These are phyloP conservation scores for Crithidia bombi DNA, from an alignment of 208 protist species.

Conservation along the genomic window DNA sequence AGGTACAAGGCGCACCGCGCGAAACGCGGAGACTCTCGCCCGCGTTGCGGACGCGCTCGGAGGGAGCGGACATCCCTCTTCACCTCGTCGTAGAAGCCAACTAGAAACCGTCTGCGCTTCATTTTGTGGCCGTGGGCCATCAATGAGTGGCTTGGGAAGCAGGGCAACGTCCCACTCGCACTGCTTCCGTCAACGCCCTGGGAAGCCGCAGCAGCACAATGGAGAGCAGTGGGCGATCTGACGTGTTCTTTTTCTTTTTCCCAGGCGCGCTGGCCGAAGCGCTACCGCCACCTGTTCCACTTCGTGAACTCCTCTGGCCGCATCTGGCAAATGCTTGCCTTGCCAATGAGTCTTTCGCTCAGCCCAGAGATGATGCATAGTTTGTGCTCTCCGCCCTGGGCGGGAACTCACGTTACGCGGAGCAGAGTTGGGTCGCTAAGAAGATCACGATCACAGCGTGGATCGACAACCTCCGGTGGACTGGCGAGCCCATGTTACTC, in stretches of 20 bases:
- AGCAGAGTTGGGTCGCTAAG: neutral
- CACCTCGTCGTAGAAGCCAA: too few species aligned
- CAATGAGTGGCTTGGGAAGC: conserved; percentile 14
- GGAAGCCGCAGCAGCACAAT: conserved; percentile 4
- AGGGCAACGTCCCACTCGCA: conserved; percentile 9
- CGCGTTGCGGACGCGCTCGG: too few species aligned
- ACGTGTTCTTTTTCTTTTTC: conserved; percentile 27
- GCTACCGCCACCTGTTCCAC: conserved; percentile 11
- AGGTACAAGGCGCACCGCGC: too few species aligned
- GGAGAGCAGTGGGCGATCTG: conserved; percentile 15
- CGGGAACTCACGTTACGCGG: neutral
- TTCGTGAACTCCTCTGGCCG: conserved; percentile 11
- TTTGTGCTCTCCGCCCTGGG: conserved; percentile 7
- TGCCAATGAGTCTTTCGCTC: conserved; percentile 10
- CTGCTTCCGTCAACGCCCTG: conserved; percentile 17
- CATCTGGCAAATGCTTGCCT: conserved; percentile 19
- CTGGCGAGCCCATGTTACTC: conserved; percentile 15
- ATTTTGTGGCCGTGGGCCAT: conserved; percentile 15
- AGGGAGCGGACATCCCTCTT: too few species aligned
- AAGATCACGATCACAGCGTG: conserved; percentile 8
- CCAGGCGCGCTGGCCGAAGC: conserved; percentile 9
- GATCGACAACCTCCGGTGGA: conserved; percentile 29
- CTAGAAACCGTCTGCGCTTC: conserved; percentile 19
- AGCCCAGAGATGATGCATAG: conserved; percentile 27
- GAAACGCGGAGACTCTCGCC: too few species aligned